Conservation (phyloP, 257 asterid species). For the Perilla frutescens region DNA sequence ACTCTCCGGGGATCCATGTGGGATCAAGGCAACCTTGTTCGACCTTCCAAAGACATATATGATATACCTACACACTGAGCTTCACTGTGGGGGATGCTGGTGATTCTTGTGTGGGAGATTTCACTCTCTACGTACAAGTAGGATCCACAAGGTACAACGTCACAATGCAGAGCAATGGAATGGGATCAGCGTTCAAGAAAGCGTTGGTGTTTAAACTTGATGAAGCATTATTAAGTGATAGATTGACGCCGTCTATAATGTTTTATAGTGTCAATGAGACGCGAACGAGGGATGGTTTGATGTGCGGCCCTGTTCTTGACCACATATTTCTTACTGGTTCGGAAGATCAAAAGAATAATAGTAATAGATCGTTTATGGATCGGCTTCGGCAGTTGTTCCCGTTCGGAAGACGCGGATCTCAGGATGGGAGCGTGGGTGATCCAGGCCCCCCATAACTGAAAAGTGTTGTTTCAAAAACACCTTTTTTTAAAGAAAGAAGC, state of each 20-base stretch:
- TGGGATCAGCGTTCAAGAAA: slow-evolving; percentile 19
- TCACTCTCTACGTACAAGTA: slow-evolving; percentile 19
- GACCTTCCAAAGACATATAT: neutral
- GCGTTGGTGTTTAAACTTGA: neutral
- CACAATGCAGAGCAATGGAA: slow-evolving; percentile 31
- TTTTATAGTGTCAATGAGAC: slow-evolving; percentile 35
- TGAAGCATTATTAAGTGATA: neutral
- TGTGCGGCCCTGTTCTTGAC: slow-evolving; percentile 42
- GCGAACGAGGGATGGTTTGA: slow-evolving; percentile 24
- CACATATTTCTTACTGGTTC: slow-evolving; percentile 21
- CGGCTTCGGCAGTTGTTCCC: no score
- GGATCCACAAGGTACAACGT: slow-evolving; percentile 26
- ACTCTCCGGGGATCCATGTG: slow-evolving; percentile 24
- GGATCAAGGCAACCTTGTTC: slow-evolving; percentile 2
- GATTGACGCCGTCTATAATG: neutral
- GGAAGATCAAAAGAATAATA: neutral
- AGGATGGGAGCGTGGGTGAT: no score
- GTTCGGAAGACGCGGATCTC: no score
- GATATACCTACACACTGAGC: slow-evolving; percentile 24
- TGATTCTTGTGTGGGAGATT: slow-evolving; percentile 38
- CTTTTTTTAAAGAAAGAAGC: no score
- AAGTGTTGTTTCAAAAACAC: no score
- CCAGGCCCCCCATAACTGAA: no score
- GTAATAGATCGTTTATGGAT: no score
- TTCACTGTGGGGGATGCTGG: slow-evolving; percentile 43